Base-by-base conservation (phyloP, 306 rosid species). In the Medicago lupulina region DNA sequence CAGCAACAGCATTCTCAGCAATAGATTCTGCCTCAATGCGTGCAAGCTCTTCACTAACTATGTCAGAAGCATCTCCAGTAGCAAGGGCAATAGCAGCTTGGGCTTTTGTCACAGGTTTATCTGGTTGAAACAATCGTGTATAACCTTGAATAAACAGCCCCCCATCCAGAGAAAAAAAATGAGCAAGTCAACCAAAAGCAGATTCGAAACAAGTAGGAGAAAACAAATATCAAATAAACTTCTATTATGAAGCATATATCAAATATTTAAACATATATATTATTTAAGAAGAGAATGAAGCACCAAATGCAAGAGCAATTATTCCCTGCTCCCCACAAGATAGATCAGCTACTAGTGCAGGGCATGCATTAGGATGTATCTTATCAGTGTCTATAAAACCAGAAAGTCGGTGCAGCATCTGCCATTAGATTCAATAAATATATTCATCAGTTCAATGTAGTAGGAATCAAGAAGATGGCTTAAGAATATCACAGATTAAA, bases 81-180 rank as follows among this genome's bases (percentile, higher is more conserved):
- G 98, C 93, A 78, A 96, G 96, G 74, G 98, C 99, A 82, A 96
- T 79, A 70, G 99, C 98, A 60, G 98, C 98, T 87, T 96, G 99
- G 78, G 93, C 92, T 80, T 96, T 96, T 31, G 98, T 96, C 62
- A 96, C 99, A 7, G 99, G 98, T 80, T 96, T 96, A 71, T 84
- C 86, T 6, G 98, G 97, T 86, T 92, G 99, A 85, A 96, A 96
- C 46, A 92, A 82, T 81, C 97, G 84, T 31, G 98, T 96, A 70
- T 90, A 92, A 81, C 99, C 99, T 96, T 66, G 73, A 81, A 78
- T 63, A 64, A 63, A 59, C 78, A 65, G 79, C 53, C 65, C 65
- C 76, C 51, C 31, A 23, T 43, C 2, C 74, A 64, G 69, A 67
- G 46, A n/a, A 6, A n/a, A 21, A 14, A 70, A 74, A 59, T 7